Evolutionary conservation across 192 early-diverging fungal genomes (phyloP), one percentile per base, ranked within the genome.

Genomic region (Allomyces macrogynus): DNA sequence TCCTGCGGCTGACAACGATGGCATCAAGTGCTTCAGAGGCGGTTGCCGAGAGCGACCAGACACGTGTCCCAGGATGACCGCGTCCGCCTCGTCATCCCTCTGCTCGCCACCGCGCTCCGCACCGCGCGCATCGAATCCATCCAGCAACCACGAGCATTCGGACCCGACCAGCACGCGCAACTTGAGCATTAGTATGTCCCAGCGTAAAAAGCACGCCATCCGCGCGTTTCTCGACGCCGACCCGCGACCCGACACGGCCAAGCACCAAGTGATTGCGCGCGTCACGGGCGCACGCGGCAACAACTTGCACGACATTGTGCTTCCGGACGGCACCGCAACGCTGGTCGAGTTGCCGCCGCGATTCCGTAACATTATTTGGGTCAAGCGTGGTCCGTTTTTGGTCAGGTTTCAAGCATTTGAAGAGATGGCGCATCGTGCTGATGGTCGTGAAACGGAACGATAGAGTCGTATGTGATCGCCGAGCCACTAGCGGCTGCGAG

Each of bases 331-430:
- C 11, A 68, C 63, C 14, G 78, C 77, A 11, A 80, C 78, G 24
- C 77, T 91, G 32, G 87, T 79, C 43, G 81, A 77, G 63, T 68
- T 91, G 62, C 89, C 87, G 18, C 84, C 87, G 32, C 83, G 78
- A 69, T 91, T 84, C 75, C 83, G 87, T 60, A 89, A 81, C 69
- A 70, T 87, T 14, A 78, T 91, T 62, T 91, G 89, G 89, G 85
- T 91, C 40, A 88, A 87, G 72, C 74, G 85, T 72, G 88, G 89
- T 80, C 74, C 66, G 64, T 76, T 70, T 44, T 63, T 71, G 1
- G 4, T 4, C 26, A 27, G n/a, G 4, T 25, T 25, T 23, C 54
- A 63, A 1, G 23, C n/a, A 10, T 32, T 8, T 43, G 32, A 10
- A 32, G 3, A 40, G 18, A 18, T 20, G 49, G 25, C 0, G 11